These are phyloP conservation scores for Baudoinia panamericana DNA, from an alignment of 495 filamentous ascomycete genomes.

Conservation along the genomic window DNA sequence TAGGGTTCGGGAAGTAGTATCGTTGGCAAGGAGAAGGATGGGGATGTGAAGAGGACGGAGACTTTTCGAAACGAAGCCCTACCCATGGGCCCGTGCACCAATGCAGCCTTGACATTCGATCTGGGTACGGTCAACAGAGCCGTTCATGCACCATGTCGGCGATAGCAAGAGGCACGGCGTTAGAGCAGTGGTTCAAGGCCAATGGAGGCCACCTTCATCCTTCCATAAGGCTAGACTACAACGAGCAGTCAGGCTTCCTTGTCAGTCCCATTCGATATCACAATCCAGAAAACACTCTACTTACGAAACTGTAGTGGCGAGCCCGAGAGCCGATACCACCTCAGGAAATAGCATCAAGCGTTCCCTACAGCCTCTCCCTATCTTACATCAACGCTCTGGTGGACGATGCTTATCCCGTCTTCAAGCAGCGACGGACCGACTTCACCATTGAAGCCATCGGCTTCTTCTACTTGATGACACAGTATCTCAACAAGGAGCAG, in stretches of 20 bases:
- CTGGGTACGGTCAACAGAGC: too few species aligned
- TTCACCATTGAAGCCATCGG: conserved; percentile 14
- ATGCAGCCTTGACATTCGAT: too few species aligned
- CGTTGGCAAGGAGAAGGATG: too few species aligned
- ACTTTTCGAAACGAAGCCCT: too few species aligned
- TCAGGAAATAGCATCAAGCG: conserved; percentile 30
- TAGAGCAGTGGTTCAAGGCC: conserved; percentile 31
- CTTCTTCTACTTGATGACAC: conserved; percentile 46
- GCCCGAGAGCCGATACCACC: conserved; percentile 26
- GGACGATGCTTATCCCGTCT: conserved; percentile 15
- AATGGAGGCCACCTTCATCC: conserved; percentile 35
- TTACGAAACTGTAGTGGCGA: conserved; percentile 32
- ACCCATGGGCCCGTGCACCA: too few species aligned
- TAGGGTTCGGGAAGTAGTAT: too few species aligned
- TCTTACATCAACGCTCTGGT: conserved; percentile 42
- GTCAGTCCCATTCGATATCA: conserved; percentile 1
- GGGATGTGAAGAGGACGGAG: too few species aligned
- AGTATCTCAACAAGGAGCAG: conserved; percentile 36
- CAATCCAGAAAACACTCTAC: background rate
- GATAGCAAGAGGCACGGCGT: too few species aligned
- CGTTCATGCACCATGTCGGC: too few species aligned
- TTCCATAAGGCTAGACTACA: conserved; percentile 31
- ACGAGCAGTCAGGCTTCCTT: conserved; percentile 30
- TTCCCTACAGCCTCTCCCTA: conserved; percentile 36
- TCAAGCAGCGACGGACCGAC: conserved; percentile 6